Base-by-base conservation (phyloP, 2,329 filamentous ascomycete species). In the Tympanopsis confertula region DNA sequence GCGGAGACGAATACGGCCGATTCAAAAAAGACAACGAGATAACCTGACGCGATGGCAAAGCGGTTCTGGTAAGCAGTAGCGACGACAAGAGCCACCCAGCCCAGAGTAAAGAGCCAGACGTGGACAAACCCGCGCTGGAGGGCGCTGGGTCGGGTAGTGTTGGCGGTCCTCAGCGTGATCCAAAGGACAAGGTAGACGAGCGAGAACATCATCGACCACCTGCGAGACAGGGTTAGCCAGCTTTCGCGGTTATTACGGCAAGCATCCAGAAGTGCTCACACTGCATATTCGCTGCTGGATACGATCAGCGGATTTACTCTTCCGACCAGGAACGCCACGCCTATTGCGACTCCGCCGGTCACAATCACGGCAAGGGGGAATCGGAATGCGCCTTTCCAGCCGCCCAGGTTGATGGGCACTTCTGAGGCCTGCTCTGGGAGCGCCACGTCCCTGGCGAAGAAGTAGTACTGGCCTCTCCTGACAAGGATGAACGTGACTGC, bases 221-320 rank as follows among this genome's bases (percentile, higher is more conserved):
- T 26, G 22, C 22, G 22, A 26, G 22, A 26, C 22, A 26, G 22
- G 22, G n/a, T n/a, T 7, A 26, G 22, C 7, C 22, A 26, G 22
- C n/a, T n/a, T n/a, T n/a, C n/a, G n/a, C n/a, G n/a, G n/a, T n/a
- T n/a, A n/a, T n/a, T 7, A 26, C 32, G 15, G 13, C 7, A 17
- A 7, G 32, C 7, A 13, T 78, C 53, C 64, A 78, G 72, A 68
- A 77, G 78, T 40, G 65, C 69, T 77, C 76, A 82, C 3, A 82
- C 71, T 5, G 74, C 64, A 49, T 74, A 82, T 19, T 71, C 62
- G 43, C 73, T 78, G 53, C 74, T 77, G 53, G 81, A 78, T 5
- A 75, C 58, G 44, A 82, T 76, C 45, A 69, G 66, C 3, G 76
- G 74, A 47, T 82, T 82, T 45, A 78, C 57, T 45, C 77, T 78